These are phyloP conservation scores for Fusarium bactridioides DNA, from an alignment of 2,329 filamentous ascomycete genomes.

Conservation along the genomic window DNA sequence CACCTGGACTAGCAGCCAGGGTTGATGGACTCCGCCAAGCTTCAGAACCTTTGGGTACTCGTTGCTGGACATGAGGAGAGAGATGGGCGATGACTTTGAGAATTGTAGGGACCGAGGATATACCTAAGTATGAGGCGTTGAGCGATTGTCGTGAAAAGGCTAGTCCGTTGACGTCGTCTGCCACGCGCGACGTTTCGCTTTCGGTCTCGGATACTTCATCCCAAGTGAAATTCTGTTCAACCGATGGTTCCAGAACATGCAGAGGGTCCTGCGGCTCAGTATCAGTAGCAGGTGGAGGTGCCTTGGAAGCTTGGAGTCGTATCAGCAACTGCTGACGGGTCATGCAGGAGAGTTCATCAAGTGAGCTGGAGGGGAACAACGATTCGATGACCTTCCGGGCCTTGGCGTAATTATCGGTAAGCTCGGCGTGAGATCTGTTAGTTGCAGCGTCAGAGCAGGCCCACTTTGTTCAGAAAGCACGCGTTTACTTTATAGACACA, in stretches of 20 bases:
- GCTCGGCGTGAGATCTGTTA: not conserved
- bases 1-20: not conserved
- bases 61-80: not conserved
- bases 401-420: not conserved
- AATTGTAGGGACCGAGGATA: not conserved
- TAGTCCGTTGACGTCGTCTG: not conserved
- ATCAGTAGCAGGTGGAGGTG: not conserved
- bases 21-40: not conserved
- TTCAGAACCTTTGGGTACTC: not conserved
- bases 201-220: not conserved
- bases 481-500: not conserved
- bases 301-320: not conserved
- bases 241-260: not conserved
- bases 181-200: not conserved
- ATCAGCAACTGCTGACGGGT: not conserved
- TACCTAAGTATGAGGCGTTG: not conserved
- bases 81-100: not conserved
- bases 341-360: not conserved
- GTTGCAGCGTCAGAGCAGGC: not conserved
- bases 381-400: not conserved
- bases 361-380: not conserved
- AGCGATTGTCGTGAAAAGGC: not conserved
- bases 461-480: not conserved
- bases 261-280: not conserved
- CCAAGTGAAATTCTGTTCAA: not conserved